Conservation (phyloP, 495 filamentous ascomycete genomes). For the Immersiella caudata region DNA sequence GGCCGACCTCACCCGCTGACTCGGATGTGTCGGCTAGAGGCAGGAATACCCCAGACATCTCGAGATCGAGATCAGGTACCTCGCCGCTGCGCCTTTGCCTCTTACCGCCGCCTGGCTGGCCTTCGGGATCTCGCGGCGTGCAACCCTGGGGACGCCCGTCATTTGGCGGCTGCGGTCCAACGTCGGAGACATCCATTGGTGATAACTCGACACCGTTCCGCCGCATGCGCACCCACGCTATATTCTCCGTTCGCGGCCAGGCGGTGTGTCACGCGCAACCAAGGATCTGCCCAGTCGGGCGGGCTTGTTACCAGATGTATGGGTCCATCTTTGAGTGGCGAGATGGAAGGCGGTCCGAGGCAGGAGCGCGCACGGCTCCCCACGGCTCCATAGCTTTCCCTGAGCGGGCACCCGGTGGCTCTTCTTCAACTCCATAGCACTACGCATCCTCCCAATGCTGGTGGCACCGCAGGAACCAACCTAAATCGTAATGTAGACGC, state of each 20-base stretch:
- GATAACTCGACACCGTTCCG: not conserved
- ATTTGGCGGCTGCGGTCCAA: not conserved
- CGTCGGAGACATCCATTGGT: not conserved
- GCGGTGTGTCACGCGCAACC: not conserved
- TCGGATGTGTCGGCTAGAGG: not conserved
- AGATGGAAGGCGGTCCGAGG: not conserved
- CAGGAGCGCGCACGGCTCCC: not conserved
- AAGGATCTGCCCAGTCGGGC: not conserved
- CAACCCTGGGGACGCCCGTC: not conserved
- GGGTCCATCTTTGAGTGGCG: not conserved
- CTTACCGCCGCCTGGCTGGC: not conserved
- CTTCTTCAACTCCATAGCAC: not conserved
- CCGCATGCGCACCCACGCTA: not conserved
- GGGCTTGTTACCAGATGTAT: not conserved
- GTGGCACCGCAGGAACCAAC: slow-evolving; percentile 10
- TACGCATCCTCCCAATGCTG: not conserved
- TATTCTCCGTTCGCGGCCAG: not conserved
- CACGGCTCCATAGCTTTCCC: not conserved
- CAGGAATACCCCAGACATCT: not conserved
- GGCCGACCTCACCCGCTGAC: not conserved
- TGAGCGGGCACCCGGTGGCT: not conserved
- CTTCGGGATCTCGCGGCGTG: not conserved
- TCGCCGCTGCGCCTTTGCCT: not conserved
- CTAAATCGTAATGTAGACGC: not conserved
- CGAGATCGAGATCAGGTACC: not conserved